These are phyloP conservation scores for Hamigera avellanea DNA, from an alignment of 495 filamentous ascomycete species.

Conservation along the genomic window DNA sequence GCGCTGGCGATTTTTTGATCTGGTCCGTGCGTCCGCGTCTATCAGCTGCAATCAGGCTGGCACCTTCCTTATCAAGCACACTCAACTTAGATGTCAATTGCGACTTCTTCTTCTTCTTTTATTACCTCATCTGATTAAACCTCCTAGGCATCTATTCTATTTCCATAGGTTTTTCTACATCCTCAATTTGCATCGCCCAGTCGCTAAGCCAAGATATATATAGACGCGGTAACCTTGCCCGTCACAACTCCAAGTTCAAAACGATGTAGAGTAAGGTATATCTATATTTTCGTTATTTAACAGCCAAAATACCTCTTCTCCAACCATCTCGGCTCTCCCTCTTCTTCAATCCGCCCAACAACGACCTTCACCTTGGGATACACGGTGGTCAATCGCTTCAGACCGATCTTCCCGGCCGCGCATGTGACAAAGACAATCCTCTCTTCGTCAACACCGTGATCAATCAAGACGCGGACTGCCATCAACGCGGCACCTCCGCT, in stretches of 20 bases:
- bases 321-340: conserved; percentile 70
- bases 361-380: conserved; percentile 79
- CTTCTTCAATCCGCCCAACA: conserved; percentile 64
- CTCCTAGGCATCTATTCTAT: too few relatives aligned
- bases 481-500: conserved; percentile 89
- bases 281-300: conserved; percentile 25
- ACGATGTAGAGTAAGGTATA: too few relatives aligned
- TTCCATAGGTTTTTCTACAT: too few relatives aligned
- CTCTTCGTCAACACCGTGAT: conserved; percentile 82
- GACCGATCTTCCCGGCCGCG: conserved; percentile 65
- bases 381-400: conserved; percentile 73
- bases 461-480: conserved; percentile 87
- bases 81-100: too few relatives aligned
- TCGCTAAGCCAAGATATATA: too few relatives aligned
- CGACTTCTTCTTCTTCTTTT: too few relatives aligned
- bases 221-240: too few relatives aligned
- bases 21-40: neutral
- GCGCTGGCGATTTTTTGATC: neutral
- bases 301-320: conserved; percentile 74
- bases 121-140: too few relatives aligned
- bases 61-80: neutral
- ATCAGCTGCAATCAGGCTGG: too few relatives aligned
- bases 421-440: conserved; percentile 84
- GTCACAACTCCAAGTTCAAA: too few relatives aligned
- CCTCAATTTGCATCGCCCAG: too few relatives aligned